phyloP scores from a whole-genome alignment of 179 eudicot species.

The Corrigiola litoralis region DNA sequence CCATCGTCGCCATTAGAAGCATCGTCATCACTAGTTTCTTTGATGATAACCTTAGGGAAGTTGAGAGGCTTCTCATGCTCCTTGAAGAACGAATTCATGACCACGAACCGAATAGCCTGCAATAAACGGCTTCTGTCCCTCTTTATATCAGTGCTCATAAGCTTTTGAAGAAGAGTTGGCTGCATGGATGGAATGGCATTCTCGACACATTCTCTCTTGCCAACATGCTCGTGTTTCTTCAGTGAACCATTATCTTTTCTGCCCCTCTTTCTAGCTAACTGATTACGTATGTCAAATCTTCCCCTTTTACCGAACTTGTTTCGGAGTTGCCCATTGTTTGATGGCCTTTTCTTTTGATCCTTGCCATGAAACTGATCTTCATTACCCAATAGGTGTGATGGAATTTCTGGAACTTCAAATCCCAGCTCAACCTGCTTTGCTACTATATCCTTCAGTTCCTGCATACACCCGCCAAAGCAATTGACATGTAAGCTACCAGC shows the following conservation, averaged over 20 bases:
- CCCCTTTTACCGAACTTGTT: slow-evolving; percentile 54
- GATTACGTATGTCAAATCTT: slow-evolving; percentile 31
- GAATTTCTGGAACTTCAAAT: slow-evolving; percentile 91
- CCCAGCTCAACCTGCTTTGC: slow-evolving; percentile 90
- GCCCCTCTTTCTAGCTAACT: slow-evolving; percentile 30
- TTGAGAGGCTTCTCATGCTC: slow-evolving; percentile 48
- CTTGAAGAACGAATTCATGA: slow-evolving; percentile 71
- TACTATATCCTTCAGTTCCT: slow-evolving; percentile 89
- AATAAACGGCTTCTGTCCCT: slow-evolving; percentile 57
- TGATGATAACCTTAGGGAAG: slow-evolving; percentile 59
- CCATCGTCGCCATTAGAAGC: slow-evolving; percentile 21
- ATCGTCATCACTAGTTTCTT: slow-evolving; percentile 32
- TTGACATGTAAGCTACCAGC: not conserved
- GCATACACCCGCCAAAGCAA: slow-evolving; percentile 23
- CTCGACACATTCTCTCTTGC: slow-evolving; percentile 16
- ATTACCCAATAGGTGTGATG: slow-evolving; percentile 52
- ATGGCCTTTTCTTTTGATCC: slow-evolving; percentile 25
- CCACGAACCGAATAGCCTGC: slow-evolving; percentile 87
- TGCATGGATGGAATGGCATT: slow-evolving; percentile 29
- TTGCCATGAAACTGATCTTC: slow-evolving; percentile 37
- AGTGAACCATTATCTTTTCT: slow-evolving; percentile 28
- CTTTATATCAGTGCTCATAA: slow-evolving; percentile 60
- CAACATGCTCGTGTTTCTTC: slow-evolving; percentile 17
- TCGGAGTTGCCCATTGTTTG: slow-evolving; percentile 39
- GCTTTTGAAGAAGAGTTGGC: slow-evolving; percentile 77